Evolutionary conservation across 208 protist genomes (phyloP).

Genomic region (Crithidia bombi): DNA sequence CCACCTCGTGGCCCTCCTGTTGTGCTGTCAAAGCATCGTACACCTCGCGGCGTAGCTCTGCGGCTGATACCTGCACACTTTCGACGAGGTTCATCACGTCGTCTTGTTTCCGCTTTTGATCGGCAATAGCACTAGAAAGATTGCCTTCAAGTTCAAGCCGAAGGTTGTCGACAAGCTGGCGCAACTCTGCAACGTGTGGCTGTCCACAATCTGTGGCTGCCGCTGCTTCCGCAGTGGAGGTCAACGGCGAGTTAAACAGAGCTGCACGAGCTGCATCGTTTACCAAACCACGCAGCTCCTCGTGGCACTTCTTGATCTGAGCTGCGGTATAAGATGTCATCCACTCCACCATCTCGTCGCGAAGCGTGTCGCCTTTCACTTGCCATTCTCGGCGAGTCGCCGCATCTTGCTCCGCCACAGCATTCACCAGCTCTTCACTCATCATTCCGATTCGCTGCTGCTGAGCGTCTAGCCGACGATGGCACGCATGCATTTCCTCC

Average conservation of each 20-base stretch:
- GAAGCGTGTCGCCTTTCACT: slow-evolving; percentile 3
- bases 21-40: neutral
- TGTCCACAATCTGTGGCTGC: neutral
- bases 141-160: neutral
- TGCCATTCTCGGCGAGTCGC: slow-evolving; percentile 12
- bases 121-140: neutral
- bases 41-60: slow-evolving; percentile 18
- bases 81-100: neutral
- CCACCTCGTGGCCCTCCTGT: neutral
- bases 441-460: slow-evolving; percentile 13
- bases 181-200: neutral
- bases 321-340: neutral
- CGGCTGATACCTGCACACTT: neutral
- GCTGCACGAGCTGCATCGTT: neutral
- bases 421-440: slow-evolving; percentile 1
- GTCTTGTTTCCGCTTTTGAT: neutral
- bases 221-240: neutral
- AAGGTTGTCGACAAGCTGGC: neutral
- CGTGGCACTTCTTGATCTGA: neutral
- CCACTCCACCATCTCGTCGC: slow-evolving; percentile 7
- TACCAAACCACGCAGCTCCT: slow-evolving; percentile 2
- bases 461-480: slow-evolving; percentile 15
- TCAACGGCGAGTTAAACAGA: neutral
- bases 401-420: neutral
- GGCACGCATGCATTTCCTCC: slow-evolving; percentile 7